Evolutionary conservation across 441 rosid species (phyloP).

Genomic region (Erysimum cheiri): DNA sequence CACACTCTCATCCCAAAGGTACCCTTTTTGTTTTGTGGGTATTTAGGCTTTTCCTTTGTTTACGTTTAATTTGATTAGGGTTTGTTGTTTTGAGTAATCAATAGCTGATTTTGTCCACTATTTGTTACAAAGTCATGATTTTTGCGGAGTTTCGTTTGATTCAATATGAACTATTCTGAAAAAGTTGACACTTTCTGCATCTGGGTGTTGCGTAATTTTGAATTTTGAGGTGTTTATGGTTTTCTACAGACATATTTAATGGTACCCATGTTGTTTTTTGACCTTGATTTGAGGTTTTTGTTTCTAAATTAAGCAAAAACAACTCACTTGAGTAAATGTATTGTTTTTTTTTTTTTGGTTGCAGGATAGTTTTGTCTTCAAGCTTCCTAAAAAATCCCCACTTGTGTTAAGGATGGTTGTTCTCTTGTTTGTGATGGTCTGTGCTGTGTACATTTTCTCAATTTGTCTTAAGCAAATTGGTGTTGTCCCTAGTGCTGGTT

Average conservation of each 20-base stretch:
- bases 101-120: too few species aligned
- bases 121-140: constrained; percentile 3
- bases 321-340: background rate
- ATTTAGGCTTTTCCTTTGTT: too few species aligned
- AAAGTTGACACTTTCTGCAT: constrained; percentile 35
- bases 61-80: constrained; percentile 42
- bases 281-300: constrained; percentile 25
- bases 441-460: constrained; percentile 72
- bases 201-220: constrained; percentile 24
- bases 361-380: constrained; percentile 62
- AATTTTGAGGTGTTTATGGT: background rate
- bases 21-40: too few species aligned
- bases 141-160: constrained; percentile 29
- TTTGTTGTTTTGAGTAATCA: constrained; percentile 8
- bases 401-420: constrained; percentile 71
- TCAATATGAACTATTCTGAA: constrained; percentile 24
- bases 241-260: background rate
- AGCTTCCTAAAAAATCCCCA: constrained; percentile 71
- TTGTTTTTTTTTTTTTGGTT: constrained; percentile 12
- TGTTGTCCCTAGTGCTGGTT: constrained; percentile 44
- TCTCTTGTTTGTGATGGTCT: constrained; percentile 65
- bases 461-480: constrained; percentile 70
- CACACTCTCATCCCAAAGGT: constrained; percentile 65
- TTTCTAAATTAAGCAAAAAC: constrained; percentile 28
- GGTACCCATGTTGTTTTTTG: constrained; percentile 1